Percentiles rank a stretch among this genome's conserved stretches.
Evolutionary conservation across 768 basidiomycete species (phyloP).

Genomic region (Leccinum longicurvipes): DNA sequence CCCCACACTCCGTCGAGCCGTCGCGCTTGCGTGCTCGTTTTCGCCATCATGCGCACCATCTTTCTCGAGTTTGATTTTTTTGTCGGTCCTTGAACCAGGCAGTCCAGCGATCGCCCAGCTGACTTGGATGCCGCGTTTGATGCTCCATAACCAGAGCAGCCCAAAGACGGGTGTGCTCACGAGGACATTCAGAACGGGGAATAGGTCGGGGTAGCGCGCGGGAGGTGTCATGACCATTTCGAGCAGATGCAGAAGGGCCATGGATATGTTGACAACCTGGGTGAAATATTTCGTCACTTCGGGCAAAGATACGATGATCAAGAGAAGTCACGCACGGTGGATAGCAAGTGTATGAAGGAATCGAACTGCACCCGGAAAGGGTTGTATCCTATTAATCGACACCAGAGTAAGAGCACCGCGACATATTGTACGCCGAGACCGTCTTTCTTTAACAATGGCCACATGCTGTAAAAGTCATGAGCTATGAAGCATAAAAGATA

Average conservation of each 20-base stretch:
- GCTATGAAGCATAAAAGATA: background rate
- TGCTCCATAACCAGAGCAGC: slow-evolving; percentile 86
- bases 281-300: background rate
- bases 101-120: slow-evolving; percentile 75
- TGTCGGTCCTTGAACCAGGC: slow-evolving; percentile 17
- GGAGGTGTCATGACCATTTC: slow-evolving; percentile 66
- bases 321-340: slow-evolving; percentile 39
- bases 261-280: slow-evolving; percentile 55
- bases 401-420: slow-evolving; percentile 72
- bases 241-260: slow-evolving; percentile 54
- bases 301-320: background rate
- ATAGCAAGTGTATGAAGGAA: slow-evolving; percentile 52
- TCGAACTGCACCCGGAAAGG: slow-evolving; percentile 46
- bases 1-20: background rate
- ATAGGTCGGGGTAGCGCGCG: slow-evolving; percentile 79
- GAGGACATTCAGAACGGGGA: slow-evolving; percentile 79
- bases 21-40: background rate
- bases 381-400: slow-evolving; percentile 74
- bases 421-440: slow-evolving; percentile 74
- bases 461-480: slow-evolving; percentile 65
- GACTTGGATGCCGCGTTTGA: slow-evolving; percentile 75
- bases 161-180: slow-evolving; percentile 78
- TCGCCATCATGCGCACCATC: slow-evolving; percentile 4
- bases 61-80: background rate
- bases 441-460: slow-evolving; percentile 81